Conservation (phyloP, 2,329 filamentous ascomycete species). For the Ampelomyces quisqualis region DNA sequence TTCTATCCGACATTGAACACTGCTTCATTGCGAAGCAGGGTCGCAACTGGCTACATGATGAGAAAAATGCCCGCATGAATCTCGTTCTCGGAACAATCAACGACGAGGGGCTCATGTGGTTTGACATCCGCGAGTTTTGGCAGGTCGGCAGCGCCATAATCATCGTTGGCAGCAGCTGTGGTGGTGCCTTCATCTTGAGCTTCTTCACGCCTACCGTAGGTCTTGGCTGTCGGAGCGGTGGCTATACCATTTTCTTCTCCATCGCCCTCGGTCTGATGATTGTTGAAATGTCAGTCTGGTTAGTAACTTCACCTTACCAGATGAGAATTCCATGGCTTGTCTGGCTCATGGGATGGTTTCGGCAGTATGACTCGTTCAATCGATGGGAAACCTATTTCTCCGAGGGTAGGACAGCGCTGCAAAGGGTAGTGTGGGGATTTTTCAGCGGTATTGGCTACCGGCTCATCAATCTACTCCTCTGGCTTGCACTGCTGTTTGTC, state of each 20-base stretch:
- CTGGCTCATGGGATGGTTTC: slow-evolving; percentile 14
- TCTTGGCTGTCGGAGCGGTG: slow-evolving; percentile 45
- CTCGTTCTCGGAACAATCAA: slow-evolving; percentile 41
- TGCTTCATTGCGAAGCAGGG: slow-evolving; percentile 44
- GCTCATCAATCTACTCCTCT: slow-evolving; percentile 8
- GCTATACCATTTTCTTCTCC: slow-evolving; percentile 47
- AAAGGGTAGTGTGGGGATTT: slow-evolving; percentile 7
- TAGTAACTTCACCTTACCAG: slow-evolving; percentile 21
- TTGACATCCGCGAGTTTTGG: slow-evolving; percentile 49
- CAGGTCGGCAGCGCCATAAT: slow-evolving; percentile 43
- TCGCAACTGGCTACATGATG: slow-evolving; percentile 43
- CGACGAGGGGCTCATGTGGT: slow-evolving; percentile 44
- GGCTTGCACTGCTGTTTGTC: slow-evolving; percentile 5
- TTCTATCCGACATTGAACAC: slow-evolving; percentile 46
- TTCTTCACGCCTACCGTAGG: slow-evolving; percentile 52
- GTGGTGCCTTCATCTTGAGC: slow-evolving; percentile 46
- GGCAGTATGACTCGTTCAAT: slow-evolving; percentile 12
- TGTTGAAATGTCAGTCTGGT: slow-evolving; percentile 45
- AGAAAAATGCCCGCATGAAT: slow-evolving; percentile 35
- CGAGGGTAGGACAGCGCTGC: slow-evolving; percentile 11
- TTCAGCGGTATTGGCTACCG: slow-evolving; percentile 7
- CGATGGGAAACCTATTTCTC: slow-evolving; percentile 11
- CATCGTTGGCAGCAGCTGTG: slow-evolving; percentile 41
- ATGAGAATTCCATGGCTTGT: slow-evolving; percentile 15
- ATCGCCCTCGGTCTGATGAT: slow-evolving; percentile 39